phyloP scores from a whole-genome alignment of 2,329 filamentous ascomycete genomes.

The Fusarium sororula region DNA sequence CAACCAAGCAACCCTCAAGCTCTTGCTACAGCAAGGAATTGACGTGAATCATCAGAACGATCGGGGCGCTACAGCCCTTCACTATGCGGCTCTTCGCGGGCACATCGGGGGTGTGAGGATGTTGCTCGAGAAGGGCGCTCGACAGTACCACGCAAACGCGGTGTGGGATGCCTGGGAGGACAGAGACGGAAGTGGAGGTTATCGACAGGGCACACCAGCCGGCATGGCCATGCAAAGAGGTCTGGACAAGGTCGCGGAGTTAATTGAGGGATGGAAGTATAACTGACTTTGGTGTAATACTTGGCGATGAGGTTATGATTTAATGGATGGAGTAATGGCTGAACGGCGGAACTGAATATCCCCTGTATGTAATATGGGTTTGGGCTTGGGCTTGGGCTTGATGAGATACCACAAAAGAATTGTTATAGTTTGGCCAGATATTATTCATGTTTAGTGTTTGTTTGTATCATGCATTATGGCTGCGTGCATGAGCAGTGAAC shows the following conservation, averaged over 20 bases:
- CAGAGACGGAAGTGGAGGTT: conserved; percentile 35
- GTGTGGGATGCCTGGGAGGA: conserved; percentile 44
- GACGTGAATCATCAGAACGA: conserved; percentile 42
- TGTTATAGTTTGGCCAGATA: conserved; percentile 1
- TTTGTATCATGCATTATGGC: background rate
- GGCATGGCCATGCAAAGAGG: conserved; percentile 42
- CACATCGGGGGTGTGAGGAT: conserved; percentile 36
- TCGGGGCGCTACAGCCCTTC: conserved; percentile 41
- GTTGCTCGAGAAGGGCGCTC: conserved; percentile 40
- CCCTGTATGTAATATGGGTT: background rate
- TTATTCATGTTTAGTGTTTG: background rate
- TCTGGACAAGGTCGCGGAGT: conserved; percentile 40
- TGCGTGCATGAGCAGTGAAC: background rate
- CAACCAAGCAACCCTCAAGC: conserved; percentile 40
- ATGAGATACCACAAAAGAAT: conserved; percentile 37
- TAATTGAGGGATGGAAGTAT: conserved; percentile 43
- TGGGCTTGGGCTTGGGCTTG: conserved; percentile 9
- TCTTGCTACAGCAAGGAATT: conserved; percentile 39
- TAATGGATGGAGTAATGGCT: conserved; percentile 13
- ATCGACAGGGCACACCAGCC: conserved; percentile 43
- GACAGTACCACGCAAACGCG: conserved; percentile 40
- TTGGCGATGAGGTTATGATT: conserved; percentile 10
- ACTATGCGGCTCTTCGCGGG: conserved; percentile 41
- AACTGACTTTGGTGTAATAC: conserved; percentile 21
- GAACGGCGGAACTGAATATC: conserved; percentile 23